Base-by-base conservation (phyloP, 1,284 basidiomycete genomes). In the Vanrija sp. region DNA sequence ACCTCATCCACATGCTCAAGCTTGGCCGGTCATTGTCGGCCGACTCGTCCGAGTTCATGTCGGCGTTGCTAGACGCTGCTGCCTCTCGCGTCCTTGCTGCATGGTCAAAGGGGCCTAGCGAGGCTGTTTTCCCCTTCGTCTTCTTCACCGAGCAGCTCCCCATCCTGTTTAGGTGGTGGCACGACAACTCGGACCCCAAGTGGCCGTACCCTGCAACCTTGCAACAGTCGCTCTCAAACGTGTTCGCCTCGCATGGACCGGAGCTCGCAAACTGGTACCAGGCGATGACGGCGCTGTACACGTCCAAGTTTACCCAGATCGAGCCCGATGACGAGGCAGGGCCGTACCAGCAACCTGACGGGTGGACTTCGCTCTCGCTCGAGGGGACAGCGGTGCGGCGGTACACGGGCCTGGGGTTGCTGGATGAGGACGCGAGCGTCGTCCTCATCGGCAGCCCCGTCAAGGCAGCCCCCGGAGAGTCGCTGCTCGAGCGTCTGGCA, bases 111-210 rank as follows among this genome's bases (percentile, higher is more conserved):
- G 47, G 50, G 1, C 47, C 53, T 5, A 37, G 35, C 10, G 50
- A 41, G 1, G 53, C 55, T 0, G 50, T 49, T 1, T 43, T 51
- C 22, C 46, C 59, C 12, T 67, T 60, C 56, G 37, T 60, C 9
- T 62, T 70, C 36, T 48, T 67, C 48, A 54, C 59, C 2, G 71
- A 71, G 23, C 53, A 57, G 15, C 44, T 74, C n/a, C 66, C 67
- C 3, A 44, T 51, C 3, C 42, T 68, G 16, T 49, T 74, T 4
- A 54, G 54, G 22, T 72, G 66, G 64, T 74, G 71, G 71, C 66
- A 63, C 25, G 61, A 62, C 15, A 59, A 64, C 16, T 48, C 61
- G 9, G 57, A 60, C 24, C 16, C 48, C 12, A 61, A 64, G 24
- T 68, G 63, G 60, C 47, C 60, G 3, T 70, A 60, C 53, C 69